Base-by-base conservation (phyloP, 768 basidiomycete genomes). In the Harrya chromipes region DNA sequence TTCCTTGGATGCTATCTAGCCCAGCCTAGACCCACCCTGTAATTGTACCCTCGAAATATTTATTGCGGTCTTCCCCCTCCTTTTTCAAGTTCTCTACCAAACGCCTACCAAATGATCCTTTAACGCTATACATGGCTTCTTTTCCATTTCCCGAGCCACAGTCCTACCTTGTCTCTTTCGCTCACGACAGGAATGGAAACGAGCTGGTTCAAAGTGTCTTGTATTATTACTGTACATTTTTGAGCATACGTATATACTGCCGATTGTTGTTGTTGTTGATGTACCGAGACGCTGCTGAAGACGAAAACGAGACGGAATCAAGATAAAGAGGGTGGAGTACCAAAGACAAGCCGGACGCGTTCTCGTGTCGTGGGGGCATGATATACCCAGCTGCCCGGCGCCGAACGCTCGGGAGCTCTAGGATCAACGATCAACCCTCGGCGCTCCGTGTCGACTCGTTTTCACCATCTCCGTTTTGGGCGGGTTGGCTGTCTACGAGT, bases 1-100 rank as follows among this genome's bases (percentile, higher is more conserved):
- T 41, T 42, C 52, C 38, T 57, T 56, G 54, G 54, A 64, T 57
- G 50, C 49, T 51, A 59, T 68, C 66, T 66, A 68, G 66, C 59
- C 39, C 56, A 52, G 66, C 58, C 66, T 67, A 66, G 66, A 66
- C 52, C 50, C 40, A 40, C 39, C 46, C 19, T 66, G 65, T 66
- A 66, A 45, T 53, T 59, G 57, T 66, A 54, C 53, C 52, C 34
- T 33, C 44, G 6, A 33, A 47, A 33, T 67, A 65, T 65, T 54
- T 62, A 63, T 61, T 23, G 36, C 38, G 39, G 23, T 33, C 24
- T 27, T 27, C 8, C 26, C 26, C 26, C 26, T 27, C 26, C 4
- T 2, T 29, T 4, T 29, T 29, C 29, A 29, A 21, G 40, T 47
- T 40, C 21, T 42, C 14, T 21, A 21, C 24, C 35, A 19, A 35